Evolutionary conservation across 2,329 filamentous ascomycete species (phyloP).

Genomic region (Myriosclerotinia scirpicola): DNA sequence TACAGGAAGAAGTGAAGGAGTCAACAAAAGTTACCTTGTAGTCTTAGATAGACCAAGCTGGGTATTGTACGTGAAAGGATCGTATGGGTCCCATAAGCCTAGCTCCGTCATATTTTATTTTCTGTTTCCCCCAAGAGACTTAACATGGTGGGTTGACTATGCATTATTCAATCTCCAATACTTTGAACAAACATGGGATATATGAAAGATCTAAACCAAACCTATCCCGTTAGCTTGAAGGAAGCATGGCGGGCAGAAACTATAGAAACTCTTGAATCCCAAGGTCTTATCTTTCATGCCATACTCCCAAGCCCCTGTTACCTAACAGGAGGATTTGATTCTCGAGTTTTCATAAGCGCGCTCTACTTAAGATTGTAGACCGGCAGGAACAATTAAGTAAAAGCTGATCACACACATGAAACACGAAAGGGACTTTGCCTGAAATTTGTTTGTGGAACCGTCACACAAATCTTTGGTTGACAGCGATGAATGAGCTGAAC

Average conservation of each 20-base stretch:
- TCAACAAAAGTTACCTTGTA: neutral
- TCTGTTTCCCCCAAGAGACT: neutral
- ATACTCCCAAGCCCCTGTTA: too few relatives aligned
- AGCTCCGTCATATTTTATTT: neutral
- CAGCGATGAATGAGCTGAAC: neutral
- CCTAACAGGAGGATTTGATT: neutral
- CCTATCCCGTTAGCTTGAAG: neutral
- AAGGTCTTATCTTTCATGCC: neutral
- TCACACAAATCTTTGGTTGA: neutral
- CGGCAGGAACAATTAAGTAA: neutral
- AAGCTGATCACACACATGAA: neutral
- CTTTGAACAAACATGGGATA: neutral
- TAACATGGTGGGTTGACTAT: neutral
- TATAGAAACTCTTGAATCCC: neutral
- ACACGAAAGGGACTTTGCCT: neutral
- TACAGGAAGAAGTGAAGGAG: neutral
- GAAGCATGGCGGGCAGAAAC: neutral
- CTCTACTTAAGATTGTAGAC: neutral
- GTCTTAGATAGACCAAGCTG: neutral
- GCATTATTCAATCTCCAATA: neutral
- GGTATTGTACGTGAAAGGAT: slow-evolving; percentile 10
- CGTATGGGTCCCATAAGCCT: slow-evolving; percentile 2
- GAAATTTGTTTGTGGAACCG: neutral
- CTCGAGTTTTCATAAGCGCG: slow-evolving; percentile 1
- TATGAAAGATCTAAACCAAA: neutral